phyloP scores from a whole-genome alignment of 768 basidiomycete genomes.

The Saitozyma sp. region DNA sequence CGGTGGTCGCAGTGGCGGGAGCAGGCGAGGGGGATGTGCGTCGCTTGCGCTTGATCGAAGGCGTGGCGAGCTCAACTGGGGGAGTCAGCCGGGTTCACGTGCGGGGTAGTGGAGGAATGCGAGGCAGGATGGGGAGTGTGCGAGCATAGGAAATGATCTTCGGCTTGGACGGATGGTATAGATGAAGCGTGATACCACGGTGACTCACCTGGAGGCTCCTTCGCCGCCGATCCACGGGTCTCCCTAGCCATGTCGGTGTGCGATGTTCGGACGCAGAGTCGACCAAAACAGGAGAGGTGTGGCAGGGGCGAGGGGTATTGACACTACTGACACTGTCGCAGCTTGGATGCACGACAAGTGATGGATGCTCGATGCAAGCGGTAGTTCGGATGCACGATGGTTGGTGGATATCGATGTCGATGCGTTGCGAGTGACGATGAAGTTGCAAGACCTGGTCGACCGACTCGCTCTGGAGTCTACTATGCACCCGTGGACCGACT shows the following conservation, averaged over 20 bases:
- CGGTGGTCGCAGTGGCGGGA: background rate
- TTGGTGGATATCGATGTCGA: background rate
- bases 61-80: constrained; percentile 1
- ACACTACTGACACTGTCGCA: constrained; percentile 5
- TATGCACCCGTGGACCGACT: too few species aligned
- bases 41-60: constrained; percentile 10
- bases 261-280: too few species aligned
- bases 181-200: background rate
- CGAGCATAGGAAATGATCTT: too few species aligned
- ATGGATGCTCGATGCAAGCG: background rate
- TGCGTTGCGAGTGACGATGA: too few species aligned
- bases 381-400: background rate
- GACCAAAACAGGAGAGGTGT: too few species aligned
- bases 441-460: too few species aligned
- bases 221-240: constrained; percentile 12
- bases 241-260: constrained; percentile 8
- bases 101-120: too few species aligned
- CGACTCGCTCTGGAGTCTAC: too few species aligned
- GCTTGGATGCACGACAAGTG: background rate
- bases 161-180: too few species aligned
- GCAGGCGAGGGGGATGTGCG: background rate
- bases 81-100: too few species aligned
- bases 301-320: too few species aligned
- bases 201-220: background rate
- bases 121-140: too few species aligned